Evolutionary conservation across 2,329 filamentous ascomycete species (phyloP), one percentile per base, ranked within the genome.

Genomic region (Claviceps sorghi): DNA sequence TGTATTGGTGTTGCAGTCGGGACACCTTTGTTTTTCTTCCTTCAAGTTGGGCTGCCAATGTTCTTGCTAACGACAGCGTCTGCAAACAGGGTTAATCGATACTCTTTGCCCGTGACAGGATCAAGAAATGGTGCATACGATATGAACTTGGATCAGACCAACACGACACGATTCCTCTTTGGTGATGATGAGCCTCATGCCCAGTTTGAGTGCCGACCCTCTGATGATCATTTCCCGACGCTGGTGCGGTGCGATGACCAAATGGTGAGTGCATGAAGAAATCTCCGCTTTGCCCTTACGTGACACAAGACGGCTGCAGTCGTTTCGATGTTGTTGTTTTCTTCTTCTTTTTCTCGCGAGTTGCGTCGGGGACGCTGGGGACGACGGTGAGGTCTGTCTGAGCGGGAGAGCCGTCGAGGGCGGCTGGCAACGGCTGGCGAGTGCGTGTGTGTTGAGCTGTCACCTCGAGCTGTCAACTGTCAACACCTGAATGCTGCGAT

Each of bases 61-160:
- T 17, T 26, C 4, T 44, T 38, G 21, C 49, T 54, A 43, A 65
- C 54, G 29, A 58, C 36, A 46, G 13, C 51, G 42, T 40, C 57
- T 46, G 30, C 54, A 61, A 55, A 60, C 60, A 94, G 88, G 59
- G 76, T 84, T 55, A 94, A 95, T 66, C 85, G 91, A 58, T 95
- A 95, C 68, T 96, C 91, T 4, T 90, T 96, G 86, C 91, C 91
- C 34, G 86, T 91, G 50, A 88, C 85, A 48, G 78, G 78, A 55
- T 80, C 82, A 58, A 79, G 84, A 58, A 81, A 76, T 58, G 79
- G 83, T 56, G 70, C 82, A 60, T 82, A 84, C 62, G 82, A 83
- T 58, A 76, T 82, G 60, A 78, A 79, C 41, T 72, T 95, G 53
- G 89, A 93, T 56, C 84, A 87, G 59, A 88, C 88, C 62, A 90